Evolutionary conservation across 192 early-diverging fungal species (phyloP), one percentile per base, ranked within the genome.

Genomic region (Gamsiella multidivaricata): DNA sequence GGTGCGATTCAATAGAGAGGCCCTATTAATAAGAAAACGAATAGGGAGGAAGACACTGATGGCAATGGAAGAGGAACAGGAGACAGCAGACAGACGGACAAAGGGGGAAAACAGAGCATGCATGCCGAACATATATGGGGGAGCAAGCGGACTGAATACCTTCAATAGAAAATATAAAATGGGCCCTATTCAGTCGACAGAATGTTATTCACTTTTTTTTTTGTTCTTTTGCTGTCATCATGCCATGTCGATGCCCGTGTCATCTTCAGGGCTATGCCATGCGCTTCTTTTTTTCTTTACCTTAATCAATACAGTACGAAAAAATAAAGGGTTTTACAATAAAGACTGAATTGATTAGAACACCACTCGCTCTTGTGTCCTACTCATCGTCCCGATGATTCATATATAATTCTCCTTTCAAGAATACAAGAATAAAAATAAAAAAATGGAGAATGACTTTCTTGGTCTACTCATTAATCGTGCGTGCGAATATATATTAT

Each of bases 61-160:
- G 51, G 25, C 18, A 52, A 50, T 12, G 18, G 39, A 47, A 1
- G 33, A 51, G 25, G 11, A 36, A 20, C 29, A 3, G 33, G 3
- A 28, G 14, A 63, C 1, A 63, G 4, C 11, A 11, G 8, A 7
- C 31, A 15, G 31, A 51, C 28, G 34, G 51, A 63, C 36, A 43
- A 41, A 49, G 23, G n/a, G 37, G 39, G 26, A 29, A 36, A 58
- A 23, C 20, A 58, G 39, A 58, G 39, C 55, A 23, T 39, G 55
- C 55, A 54, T 54, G 51, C 17, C 20, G 51, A 29, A 29, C 26
- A 53, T 53, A 53, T 8, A 28, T 28, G 20, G 28, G 8, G 28
- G 28, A 53, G 11, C 15, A 17, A 29, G 37, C 5, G 37, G 37
- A 39, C 12, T 39, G 37, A 39, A 39, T 39, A 39, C 37, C 37